Evolutionary conservation across 768 basidiomycete genomes (phyloP), one percentile per base, ranked within the genome.

Genomic region (Psilocybe subaeruginosa): DNA sequence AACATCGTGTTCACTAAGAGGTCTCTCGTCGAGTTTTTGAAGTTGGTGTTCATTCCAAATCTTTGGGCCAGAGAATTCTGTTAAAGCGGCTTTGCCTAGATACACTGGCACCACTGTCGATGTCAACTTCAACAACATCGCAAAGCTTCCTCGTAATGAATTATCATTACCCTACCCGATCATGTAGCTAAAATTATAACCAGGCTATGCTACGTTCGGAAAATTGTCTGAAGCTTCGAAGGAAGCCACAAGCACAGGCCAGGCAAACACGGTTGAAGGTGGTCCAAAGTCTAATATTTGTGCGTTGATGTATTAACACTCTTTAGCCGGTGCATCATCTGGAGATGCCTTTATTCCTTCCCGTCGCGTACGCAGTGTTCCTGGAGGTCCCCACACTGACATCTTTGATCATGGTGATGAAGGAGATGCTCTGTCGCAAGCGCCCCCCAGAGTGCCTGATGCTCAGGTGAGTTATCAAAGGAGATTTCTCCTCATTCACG

Each of bases 1-100:
- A 84, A 74, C 61, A 90, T 93, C 63, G 85, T 93, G 30, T 92
- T 93, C 70, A 92, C 90, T 12, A 93, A 93, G 69, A 84, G 91
- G 43, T 77, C 85, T 46, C 76, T 93, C 64, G 78, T 92, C 55
- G 91, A 92, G 67, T 93, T 93, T 70, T 76, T 93, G 64, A 90
- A 88, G 90, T 91, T 72, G 66, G 82, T 71, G 14, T 6, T 47
- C 16, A 23, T n/a, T 45, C 54, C 48, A 14, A 35, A 11, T 27
- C 58, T 47, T 50, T 50, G 49, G 8, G 5, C 17, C 8, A 3
- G 17, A 29, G 5, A 31, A 23, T 14, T 19, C 9, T 19, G 12
- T 57, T n/a, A 37, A 35, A 14, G 9, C 31, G 23, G 30, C 37
- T 11, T 30, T 9, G n/a, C 3, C 48, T 69, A 92, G 90, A 73